Percentiles rank a stretch among this genome's conserved stretches.
Evolutionary conservation across 306 rosid genomes (phyloP).

Genomic region (Prunus mira): DNA sequence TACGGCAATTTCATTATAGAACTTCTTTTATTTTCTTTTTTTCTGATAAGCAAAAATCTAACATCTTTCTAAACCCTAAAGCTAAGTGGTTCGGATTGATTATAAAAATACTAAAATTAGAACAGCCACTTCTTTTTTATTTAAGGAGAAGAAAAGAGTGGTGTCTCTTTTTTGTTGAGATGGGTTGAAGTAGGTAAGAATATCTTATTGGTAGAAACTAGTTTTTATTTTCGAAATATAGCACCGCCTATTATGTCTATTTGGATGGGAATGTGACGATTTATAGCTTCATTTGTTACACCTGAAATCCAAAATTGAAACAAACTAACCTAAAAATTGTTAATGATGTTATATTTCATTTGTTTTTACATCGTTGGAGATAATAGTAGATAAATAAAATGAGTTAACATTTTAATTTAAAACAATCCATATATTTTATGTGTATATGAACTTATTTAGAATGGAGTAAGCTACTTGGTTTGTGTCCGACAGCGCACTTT

Average conservation of each 20-base stretch:
- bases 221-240: neutral
- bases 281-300: neutral
- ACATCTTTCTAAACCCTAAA: neutral
- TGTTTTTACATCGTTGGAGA: too few species aligned
- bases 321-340: too few species aligned
- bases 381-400: too few species aligned
- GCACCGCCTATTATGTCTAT: neutral
- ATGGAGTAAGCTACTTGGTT: too few species aligned
- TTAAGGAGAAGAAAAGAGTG: neutral
- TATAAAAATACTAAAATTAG: neutral
- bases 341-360: too few species aligned
- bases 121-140: neutral
- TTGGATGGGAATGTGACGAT: neutral
- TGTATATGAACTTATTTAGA: too few species aligned
- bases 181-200: conserved; percentile 2
- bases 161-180: too few species aligned
- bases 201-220: neutral
- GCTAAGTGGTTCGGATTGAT: too few species aligned
- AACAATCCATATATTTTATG: neutral
- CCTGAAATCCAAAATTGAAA: too few species aligned
- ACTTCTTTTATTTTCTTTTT: too few species aligned
- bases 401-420: neutral
- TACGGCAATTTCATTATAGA: neutral
- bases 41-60: neutral
- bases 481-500: too few species aligned